Percentiles rank a stretch among this genome's conserved stretches.
These are phyloP conservation scores for Pyrenochaeta sp. DNA, from an alignment of 2,329 filamentous ascomycete species.

Conservation along the genomic window DNA sequence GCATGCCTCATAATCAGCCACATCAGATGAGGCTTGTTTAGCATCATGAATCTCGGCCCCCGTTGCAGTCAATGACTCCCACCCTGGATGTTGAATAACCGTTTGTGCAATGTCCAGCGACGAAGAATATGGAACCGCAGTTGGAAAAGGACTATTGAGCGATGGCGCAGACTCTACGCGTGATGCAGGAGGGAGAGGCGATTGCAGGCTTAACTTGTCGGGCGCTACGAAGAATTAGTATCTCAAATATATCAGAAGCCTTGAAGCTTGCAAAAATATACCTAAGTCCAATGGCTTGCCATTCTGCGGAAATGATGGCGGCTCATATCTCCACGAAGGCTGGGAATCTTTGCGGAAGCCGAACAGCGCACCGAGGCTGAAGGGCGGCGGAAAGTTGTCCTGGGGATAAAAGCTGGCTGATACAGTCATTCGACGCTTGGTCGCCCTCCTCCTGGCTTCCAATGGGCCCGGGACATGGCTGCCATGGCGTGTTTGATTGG, in stretches of 20 bases:
- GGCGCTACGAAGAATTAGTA: conserved; percentile 7
- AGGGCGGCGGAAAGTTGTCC: conserved; percentile 28
- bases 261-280: conserved; percentile 19
- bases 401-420: conserved; percentile 50
- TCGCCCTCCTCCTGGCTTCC: conserved; percentile 65
- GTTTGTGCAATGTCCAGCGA: conserved; percentile 3
- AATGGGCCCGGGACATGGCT: conserved; percentile 70
- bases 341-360: conserved; percentile 29
- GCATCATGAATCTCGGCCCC: not conserved
- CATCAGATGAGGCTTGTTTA: too few relatives aligned
- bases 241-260: not conserved
- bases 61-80: not conserved
- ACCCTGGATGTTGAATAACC: not conserved
- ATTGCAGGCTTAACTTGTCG: conserved; percentile 1
- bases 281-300: conserved; percentile 17
- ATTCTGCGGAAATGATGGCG: conserved; percentile 33
- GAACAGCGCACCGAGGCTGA: conserved; percentile 41
- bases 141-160: not conserved
- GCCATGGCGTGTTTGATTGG: conserved; percentile 62
- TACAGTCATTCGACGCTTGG: conserved; percentile 64
- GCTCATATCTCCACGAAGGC: conserved; percentile 46
- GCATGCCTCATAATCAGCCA: conserved; percentile 5
- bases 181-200: not conserved
- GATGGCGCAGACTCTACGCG: not conserved
- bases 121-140: conserved; percentile 4